Evolutionary conservation across 169 alveolate species (phyloP), one percentile per base, ranked within the genome.

Genomic region (Ophryocystis elektroscirrha): DNA sequence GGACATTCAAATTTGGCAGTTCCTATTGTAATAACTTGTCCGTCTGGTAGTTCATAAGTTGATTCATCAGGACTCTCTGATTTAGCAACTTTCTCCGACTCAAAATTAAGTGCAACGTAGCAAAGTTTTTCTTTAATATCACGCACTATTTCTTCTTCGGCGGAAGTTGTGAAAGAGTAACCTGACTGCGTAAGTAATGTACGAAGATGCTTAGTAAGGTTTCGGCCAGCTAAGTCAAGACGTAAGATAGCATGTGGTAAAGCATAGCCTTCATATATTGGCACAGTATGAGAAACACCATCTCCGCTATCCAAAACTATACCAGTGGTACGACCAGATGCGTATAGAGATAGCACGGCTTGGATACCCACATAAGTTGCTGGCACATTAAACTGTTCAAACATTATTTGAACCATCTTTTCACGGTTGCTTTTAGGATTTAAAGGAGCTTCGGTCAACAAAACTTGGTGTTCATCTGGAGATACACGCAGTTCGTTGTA

Each of bases 301-400:
- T 94, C 98, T 19, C 99, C 98, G 41, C 96, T 81, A 70, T 94
- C 99, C 41, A 91, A 69, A 35, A 90, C 95, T 24, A 86, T 85
- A 26, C 99, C 98, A 43, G 97, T 90, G 47, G 97, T 91, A 65
- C 98, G 83, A 45, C 98, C 97, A 19, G 96, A 85, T n/a, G 98
- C 89, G 65, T 92, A 92, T 58, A 90, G 76, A 3, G 98, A 88
- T 27, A 92, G 79, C 26, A 89, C 95, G 35, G 98, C 98, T 74
- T 88, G 93, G 69, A 87, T 88, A 27, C 85, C 85, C 29, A 90
- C 94, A 64, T 85, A 90, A 82, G 91, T 80, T 42, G 95, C 87
- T 15, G 98, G 98, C 0, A 88, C 97, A 61, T 91, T 82, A 79
- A 85, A 93, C 27, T 93, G 76, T 63, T 93, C 99, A 67, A 92